Conservation (phyloP, 495 filamentous ascomycete genomes). For the Lentithecium fluviatile region DNA sequence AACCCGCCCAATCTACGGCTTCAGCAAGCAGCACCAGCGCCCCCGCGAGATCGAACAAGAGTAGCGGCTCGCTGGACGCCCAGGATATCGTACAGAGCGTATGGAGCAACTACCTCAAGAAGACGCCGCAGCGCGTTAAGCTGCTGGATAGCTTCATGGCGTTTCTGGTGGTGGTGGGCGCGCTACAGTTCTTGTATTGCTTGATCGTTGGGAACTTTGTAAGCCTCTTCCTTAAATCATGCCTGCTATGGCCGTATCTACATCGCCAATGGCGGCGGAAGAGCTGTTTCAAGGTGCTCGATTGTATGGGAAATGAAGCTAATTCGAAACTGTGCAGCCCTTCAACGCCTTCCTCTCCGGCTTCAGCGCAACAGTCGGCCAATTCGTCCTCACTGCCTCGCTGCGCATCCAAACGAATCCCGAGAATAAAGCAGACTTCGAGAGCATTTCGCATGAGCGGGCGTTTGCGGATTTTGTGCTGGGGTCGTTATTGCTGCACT, state of each 20-base stretch:
- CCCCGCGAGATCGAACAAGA: conserved; percentile 15
- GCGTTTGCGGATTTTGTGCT: conserved; percentile 97
- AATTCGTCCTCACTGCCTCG: conserved; percentile 90
- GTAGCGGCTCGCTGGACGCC: conserved; percentile 46
- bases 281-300: too few species aligned
- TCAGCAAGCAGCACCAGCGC: conserved; percentile 18
- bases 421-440: conserved; percentile 70
- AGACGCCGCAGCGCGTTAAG: conserved; percentile 86
- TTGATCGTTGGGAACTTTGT: conserved; percentile 93
- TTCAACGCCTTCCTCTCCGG: conserved; percentile 98
- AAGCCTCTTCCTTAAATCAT: conserved; percentile 42
- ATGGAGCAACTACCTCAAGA: conserved; percentile 70
- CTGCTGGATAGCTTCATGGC: conserved; percentile 89
- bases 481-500: conserved; percentile 91
- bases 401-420: conserved; percentile 89
- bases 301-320: not conserved
- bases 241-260: not conserved
- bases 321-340: conserved; percentile 56
- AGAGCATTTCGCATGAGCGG: conserved; percentile 67
- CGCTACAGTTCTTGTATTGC: conserved; percentile 90
- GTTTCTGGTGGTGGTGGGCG: conserved; percentile 82
- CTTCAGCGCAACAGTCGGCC: conserved; percentile 91
- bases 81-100: conserved; percentile 57
- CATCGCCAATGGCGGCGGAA: not conserved
- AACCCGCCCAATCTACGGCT: conserved; percentile 39